Percentiles rank a stretch among this genome's conserved stretches.
Evolutionary conservation across 2,329 filamentous ascomycete species (phyloP).

Genomic region (Sporothrix sp.): DNA sequence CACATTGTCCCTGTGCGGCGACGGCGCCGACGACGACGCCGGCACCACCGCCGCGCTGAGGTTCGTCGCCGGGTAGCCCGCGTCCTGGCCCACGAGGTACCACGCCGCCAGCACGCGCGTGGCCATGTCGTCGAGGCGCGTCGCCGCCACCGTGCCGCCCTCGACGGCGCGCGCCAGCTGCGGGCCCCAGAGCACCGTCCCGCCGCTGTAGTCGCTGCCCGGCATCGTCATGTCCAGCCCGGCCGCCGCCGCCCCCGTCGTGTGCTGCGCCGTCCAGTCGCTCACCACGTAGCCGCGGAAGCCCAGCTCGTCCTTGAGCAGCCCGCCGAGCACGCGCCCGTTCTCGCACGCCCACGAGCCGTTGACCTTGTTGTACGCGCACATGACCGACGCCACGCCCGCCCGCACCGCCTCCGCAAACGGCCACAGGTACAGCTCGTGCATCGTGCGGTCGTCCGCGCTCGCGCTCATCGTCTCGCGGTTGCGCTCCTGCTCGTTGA

Average conservation of each 20-base stretch:
- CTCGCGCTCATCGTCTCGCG: slow-evolving; percentile 45
- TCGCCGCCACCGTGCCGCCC: slow-evolving; percentile 47
- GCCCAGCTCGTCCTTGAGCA: slow-evolving; percentile 64
- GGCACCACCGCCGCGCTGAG: slow-evolving; percentile 46
- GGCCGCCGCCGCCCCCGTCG: slow-evolving; percentile 54
- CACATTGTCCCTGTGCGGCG: slow-evolving; percentile 54
- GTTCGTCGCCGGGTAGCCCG: slow-evolving; percentile 41
- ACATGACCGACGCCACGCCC: slow-evolving; percentile 59
- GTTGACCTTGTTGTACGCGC: slow-evolving; percentile 64
- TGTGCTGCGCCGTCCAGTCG: slow-evolving; percentile 72
- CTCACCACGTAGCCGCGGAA: slow-evolving; percentile 51
- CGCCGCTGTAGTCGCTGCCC: slow-evolving; percentile 49
- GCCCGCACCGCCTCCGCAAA: slow-evolving; percentile 60
- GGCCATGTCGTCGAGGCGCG: slow-evolving; percentile 57
- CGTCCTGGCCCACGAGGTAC: slow-evolving; percentile 47
- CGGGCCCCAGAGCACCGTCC: slow-evolving; percentile 45
- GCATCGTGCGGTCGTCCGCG: slow-evolving; percentile 54
- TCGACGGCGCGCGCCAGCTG: slow-evolving; percentile 44
- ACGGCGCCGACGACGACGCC: too few species aligned
- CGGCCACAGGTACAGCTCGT: slow-evolving; percentile 59
- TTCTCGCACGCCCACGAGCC: slow-evolving; percentile 60
- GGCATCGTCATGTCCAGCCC: slow-evolving; percentile 80
- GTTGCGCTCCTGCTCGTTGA: slow-evolving; percentile 59
- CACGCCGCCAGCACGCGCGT: slow-evolving; percentile 53
- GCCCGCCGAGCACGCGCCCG: slow-evolving; percentile 46